Evolutionary conservation across 352 stramenopile genomes (phyloP).

Genomic region (Elongisporangium undulatum): DNA sequence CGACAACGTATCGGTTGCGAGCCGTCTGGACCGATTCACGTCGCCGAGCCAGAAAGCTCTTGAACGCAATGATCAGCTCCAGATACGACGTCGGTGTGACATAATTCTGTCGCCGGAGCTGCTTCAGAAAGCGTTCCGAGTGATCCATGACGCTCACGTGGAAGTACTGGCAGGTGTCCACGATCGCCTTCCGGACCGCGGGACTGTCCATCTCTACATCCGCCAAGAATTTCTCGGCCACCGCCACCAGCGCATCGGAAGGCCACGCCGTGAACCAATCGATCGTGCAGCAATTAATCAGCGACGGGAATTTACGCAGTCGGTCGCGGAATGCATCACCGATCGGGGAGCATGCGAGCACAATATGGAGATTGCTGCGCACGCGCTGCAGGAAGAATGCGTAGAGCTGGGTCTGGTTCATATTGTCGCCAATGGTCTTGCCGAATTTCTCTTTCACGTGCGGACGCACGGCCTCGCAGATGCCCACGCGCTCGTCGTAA

Average conservation of each 20-base stretch:
- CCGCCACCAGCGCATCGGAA: conserved; percentile 88
- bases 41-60: conserved; percentile 80
- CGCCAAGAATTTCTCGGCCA: conserved; percentile 91
- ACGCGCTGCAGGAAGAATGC: conserved; percentile 92
- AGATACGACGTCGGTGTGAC: conserved; percentile 95
- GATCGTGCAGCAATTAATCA: conserved; percentile 98
- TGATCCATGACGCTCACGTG: conserved; percentile 88
- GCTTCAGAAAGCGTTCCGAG: conserved; percentile 77
- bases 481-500: conserved; percentile 88
- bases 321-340: conserved; percentile 92
- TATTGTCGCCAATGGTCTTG: conserved; percentile 88
- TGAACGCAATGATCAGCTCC: conserved; percentile 94
- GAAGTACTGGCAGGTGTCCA: conserved; percentile 92
- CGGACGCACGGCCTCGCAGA: conserved; percentile 88
- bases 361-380: conserved; percentile 91
- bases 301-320: conserved; percentile 92
- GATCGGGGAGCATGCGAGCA: conserved; percentile 93
- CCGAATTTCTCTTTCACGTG: conserved; percentile 91
- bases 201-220: conserved; percentile 87
- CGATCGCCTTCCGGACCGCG: conserved; percentile 72
- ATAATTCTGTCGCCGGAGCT: conserved; percentile 90
- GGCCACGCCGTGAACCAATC: conserved; percentile 97
- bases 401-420: conserved; percentile 90
- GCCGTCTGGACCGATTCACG: conserved; percentile 82
- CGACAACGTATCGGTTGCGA: conserved; percentile 86